Percentiles rank a stretch among this genome's conserved stretches.
phyloP scores from a whole-genome alignment of 176 grass and related monocot genomes.

The Oryza meyeriana region DNA sequence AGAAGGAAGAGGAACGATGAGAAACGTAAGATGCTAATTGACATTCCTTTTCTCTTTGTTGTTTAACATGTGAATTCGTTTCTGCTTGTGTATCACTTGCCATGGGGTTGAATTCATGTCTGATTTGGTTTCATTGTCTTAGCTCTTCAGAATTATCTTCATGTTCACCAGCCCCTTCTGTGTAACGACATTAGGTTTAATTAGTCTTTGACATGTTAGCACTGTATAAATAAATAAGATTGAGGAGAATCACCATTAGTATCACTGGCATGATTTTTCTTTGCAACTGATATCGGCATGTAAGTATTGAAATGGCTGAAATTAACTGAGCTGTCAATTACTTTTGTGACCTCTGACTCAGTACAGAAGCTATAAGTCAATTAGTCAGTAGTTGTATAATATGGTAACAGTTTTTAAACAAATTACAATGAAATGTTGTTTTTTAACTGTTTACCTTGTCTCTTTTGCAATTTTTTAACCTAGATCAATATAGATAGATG shows the following conservation, averaged over 20 bases:
- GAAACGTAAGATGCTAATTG: conserved; percentile 49
- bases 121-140: conserved; percentile 1
- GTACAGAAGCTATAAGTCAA: not conserved
- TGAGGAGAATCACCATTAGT: not conserved
- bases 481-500: conserved; percentile 12
- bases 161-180: conserved; percentile 2
- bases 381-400: not conserved
- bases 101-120: not conserved
- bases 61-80: not conserved
- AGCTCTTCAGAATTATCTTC: not conserved
- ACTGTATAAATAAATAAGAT: conserved; percentile 2
- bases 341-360: not conserved
- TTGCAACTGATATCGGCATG: not conserved
- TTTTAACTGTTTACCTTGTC: not conserved
- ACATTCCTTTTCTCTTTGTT: conserved; percentile 6
- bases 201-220: not conserved
- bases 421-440: not conserved
- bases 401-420: not conserved
- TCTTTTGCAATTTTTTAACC: not conserved
- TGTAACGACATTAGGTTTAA: not conserved
- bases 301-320: not conserved
- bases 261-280: not conserved
- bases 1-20: conserved; percentile 79
- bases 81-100: not conserved
- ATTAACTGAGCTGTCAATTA: not conserved